These are phyloP conservation scores for Adansonia gregorii DNA, from an alignment of 441 rosid species.

Conservation along the genomic window DNA sequence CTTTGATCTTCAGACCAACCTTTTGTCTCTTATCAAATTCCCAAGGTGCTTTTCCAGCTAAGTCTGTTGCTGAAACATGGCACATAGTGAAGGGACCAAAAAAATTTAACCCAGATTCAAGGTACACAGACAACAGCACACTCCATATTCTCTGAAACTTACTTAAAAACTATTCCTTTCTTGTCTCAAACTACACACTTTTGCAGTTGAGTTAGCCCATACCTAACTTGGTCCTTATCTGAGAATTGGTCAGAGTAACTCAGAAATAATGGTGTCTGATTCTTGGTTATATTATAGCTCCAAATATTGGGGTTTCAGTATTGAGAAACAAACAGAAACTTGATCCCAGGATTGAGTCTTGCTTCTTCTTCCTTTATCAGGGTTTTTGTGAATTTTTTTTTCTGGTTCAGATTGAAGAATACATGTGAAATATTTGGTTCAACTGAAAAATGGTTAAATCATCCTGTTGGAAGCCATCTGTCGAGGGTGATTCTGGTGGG, in stretches of 20 bases:
- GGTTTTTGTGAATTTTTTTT: conserved; percentile 11
- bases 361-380: conserved; percentile 20
- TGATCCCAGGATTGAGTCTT: conserved; percentile 26
- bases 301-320: conserved; percentile 30
- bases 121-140: conserved; percentile 49
- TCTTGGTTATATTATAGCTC: conserved; percentile 44
- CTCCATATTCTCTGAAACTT: conserved; percentile 58
- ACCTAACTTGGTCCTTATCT: conserved; percentile 47
- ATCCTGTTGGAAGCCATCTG: conserved; percentile 65
- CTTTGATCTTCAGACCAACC: conserved; percentile 45
- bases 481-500: conserved; percentile 41
- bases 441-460: conserved; percentile 57
- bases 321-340: conserved; percentile 25
- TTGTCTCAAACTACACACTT: conserved; percentile 49
- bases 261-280: conserved; percentile 30
- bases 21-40: conserved; percentile 39
- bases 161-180: conserved; percentile 50
- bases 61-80: conserved; percentile 47
- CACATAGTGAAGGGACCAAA: conserved; percentile 39
- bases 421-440: conserved; percentile 1
- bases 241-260: conserved; percentile 28
- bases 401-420: conserved; percentile 29
- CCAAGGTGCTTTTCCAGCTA: conserved; percentile 56
- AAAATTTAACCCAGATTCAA: conserved; percentile 50
- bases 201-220: conserved; percentile 64